Evolutionary conservation across 208 protist genomes (phyloP).

Genomic region (Crithidia acanthocephali): DNA sequence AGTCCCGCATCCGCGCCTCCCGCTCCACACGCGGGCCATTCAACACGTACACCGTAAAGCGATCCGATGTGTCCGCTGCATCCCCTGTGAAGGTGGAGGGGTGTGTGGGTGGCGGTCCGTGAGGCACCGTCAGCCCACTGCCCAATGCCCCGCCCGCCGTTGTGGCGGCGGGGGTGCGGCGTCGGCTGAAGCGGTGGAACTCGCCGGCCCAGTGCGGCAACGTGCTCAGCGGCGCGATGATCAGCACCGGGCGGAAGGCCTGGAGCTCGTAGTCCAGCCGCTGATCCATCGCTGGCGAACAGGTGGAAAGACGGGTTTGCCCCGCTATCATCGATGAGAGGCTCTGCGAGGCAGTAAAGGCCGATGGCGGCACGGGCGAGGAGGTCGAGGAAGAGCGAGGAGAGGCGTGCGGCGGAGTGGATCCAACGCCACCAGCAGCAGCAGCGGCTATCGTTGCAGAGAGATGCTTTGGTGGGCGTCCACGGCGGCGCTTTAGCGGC

Average conservation of each 20-base stretch:
- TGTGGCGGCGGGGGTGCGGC: background rate
- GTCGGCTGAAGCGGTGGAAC: conserved; percentile 45
- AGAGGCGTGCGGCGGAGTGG: background rate
- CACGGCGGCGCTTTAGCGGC: conserved; percentile 21
- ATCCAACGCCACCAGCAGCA: background rate
- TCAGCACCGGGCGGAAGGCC: conserved; percentile 46
- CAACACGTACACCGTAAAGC: conserved; percentile 45
- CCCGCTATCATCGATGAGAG: background rate
- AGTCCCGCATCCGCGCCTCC: conserved; percentile 27
- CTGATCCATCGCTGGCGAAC: conserved; percentile 19
- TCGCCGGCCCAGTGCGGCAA: conserved; percentile 58
- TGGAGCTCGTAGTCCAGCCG: conserved; percentile 2
- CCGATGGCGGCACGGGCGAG: background rate
- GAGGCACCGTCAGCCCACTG: background rate
- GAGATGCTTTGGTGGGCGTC: conserved; percentile 29
- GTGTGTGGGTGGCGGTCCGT: too few relatives aligned
- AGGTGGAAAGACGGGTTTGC: conserved; percentile 4
- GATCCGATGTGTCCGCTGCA: background rate
- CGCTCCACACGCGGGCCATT: conserved; percentile 50
- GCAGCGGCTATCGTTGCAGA: conserved; percentile 12
- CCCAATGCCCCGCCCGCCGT: too few relatives aligned
- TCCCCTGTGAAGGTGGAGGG: background rate
- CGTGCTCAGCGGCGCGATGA: conserved; percentile 58
- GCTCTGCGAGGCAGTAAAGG: background rate
- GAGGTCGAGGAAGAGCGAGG: background rate